These are phyloP conservation scores for Metarhizium guizhouense DNA, from an alignment of 2,329 filamentous ascomycete genomes.

Conservation along the genomic window DNA sequence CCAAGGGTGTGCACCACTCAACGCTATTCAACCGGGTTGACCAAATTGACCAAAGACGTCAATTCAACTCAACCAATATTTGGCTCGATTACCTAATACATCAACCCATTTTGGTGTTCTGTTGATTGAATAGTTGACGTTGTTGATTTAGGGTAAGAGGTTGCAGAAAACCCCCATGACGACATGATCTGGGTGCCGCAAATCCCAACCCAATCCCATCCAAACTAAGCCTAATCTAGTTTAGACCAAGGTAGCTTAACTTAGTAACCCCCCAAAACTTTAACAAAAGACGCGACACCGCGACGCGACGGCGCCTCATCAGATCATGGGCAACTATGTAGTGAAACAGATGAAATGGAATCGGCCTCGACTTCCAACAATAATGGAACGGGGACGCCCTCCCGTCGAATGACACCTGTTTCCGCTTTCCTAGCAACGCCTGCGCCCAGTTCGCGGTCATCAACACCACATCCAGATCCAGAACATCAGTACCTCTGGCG, in stretches of 20 bases:
- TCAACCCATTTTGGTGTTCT: constrained; percentile 1
- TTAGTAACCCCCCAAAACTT: too few relatives aligned
- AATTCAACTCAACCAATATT: constrained; percentile 4
- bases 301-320: too few relatives aligned
- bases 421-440: too few relatives aligned
- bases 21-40: constrained; percentile 3
- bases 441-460: too few relatives aligned
- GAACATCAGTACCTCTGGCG: too few relatives aligned
- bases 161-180: not conserved
- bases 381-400: too few relatives aligned
- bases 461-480: too few relatives aligned
- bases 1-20: constrained; percentile 3
- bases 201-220: not conserved
- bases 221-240: not conserved
- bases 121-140: constrained; percentile 2
- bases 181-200: not conserved
- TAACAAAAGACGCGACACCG: too few relatives aligned
- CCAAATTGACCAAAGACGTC: constrained; percentile 2
- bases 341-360: too few relatives aligned
- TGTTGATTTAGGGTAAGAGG: constrained; percentile 4
- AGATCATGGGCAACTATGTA: too few relatives aligned
- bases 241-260: not conserved
- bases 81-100: constrained; percentile 1
- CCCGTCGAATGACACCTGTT: too few relatives aligned
- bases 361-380: too few relatives aligned